Conservation (phyloP, 352 stramenopile genomes). For the Phytophthora colocasiae region DNA sequence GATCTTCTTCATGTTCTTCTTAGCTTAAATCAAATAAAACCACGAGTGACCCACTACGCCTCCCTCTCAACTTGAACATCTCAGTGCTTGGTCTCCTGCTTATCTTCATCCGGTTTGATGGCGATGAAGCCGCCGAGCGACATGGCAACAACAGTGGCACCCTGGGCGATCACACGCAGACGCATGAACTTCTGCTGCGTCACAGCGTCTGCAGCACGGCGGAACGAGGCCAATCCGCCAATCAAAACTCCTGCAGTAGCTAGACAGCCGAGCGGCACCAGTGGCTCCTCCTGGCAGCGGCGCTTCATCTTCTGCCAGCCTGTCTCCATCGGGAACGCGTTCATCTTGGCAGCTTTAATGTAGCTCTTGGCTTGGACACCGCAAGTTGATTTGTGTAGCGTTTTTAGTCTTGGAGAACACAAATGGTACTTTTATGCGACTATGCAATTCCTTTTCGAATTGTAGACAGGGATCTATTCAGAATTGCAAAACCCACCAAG, state of each 20-base stretch:
- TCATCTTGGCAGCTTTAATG: conserved; percentile 20
- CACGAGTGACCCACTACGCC: conserved; percentile 17
- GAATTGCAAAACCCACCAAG: conserved; percentile 26
- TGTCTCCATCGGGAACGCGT: conserved; percentile 56
- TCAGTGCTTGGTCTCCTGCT: conserved; percentile 21
- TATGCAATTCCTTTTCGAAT: conserved; percentile 23
- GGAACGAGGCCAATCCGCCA: conserved; percentile 73
- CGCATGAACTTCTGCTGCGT: conserved; percentile 90
- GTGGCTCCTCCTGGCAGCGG: conserved; percentile 71
- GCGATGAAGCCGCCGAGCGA: conserved; percentile 75
- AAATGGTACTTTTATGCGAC: conserved; percentile 4
- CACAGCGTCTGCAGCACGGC: conserved; percentile 60
- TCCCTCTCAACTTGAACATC: conserved; percentile 8
- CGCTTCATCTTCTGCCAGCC: conserved; percentile 87
- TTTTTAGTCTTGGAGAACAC: too few species aligned
- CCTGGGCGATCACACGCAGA: conserved; percentile 72
- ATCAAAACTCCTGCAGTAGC: conserved; percentile 68
- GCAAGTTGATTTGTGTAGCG: conserved; percentile 26
- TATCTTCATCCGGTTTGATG: conserved; percentile 54
- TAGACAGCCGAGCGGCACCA: conserved; percentile 77
- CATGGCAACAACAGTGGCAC: conserved; percentile 72
- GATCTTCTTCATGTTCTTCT: conserved; percentile 91
- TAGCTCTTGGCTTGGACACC: conserved; percentile 3
- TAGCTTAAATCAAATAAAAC: conserved; percentile 68
- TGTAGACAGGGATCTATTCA: background rate